Conservation (phyloP, 768 basidiomycete genomes). For the Aureoboletus auriporus region DNA sequence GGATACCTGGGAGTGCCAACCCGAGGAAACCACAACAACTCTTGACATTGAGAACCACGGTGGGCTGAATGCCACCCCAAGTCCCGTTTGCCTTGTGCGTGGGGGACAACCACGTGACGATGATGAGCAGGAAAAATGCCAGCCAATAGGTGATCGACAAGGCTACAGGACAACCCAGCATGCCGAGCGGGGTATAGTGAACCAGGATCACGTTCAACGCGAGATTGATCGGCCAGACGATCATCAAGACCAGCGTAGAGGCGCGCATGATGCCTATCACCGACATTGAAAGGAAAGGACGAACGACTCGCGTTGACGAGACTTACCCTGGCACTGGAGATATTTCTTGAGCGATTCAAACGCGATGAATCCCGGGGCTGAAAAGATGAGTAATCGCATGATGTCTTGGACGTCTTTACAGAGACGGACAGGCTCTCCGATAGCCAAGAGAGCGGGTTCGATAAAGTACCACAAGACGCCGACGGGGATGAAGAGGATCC, state of each 20-base stretch:
- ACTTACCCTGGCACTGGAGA: conserved; percentile 70
- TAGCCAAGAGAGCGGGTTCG: conserved; percentile 54
- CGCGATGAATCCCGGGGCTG: conserved; percentile 69
- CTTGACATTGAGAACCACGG: conserved; percentile 39
- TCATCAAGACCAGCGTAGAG: conserved; percentile 59
- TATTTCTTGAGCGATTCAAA: conserved; percentile 80
- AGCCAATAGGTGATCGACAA: conserved; percentile 69
- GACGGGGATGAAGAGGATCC: conserved; percentile 61
- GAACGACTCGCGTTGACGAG: not conserved
- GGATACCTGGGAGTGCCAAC: conserved; percentile 70
- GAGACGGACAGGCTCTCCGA: conserved; percentile 58
- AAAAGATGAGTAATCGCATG: conserved; percentile 59
- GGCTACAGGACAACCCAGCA: conserved; percentile 65
- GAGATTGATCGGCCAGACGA: conserved; percentile 65
- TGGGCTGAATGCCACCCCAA: conserved; percentile 57
- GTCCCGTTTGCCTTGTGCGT: conserved; percentile 53
- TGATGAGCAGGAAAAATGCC: conserved; percentile 52
- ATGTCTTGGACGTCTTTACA: conserved; percentile 61
- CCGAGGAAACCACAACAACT: conserved; percentile 57
- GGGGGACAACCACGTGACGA: conserved; percentile 48
- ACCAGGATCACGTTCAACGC: conserved; percentile 57
- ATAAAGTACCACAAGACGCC: conserved; percentile 60
- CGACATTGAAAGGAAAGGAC: not conserved
- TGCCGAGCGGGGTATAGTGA: conserved; percentile 57
- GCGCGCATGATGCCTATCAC: conserved; percentile 67